Evolutionary conservation across 2,329 filamentous ascomycete genomes (phyloP).

Genomic region (Chaetomium sp.): DNA sequence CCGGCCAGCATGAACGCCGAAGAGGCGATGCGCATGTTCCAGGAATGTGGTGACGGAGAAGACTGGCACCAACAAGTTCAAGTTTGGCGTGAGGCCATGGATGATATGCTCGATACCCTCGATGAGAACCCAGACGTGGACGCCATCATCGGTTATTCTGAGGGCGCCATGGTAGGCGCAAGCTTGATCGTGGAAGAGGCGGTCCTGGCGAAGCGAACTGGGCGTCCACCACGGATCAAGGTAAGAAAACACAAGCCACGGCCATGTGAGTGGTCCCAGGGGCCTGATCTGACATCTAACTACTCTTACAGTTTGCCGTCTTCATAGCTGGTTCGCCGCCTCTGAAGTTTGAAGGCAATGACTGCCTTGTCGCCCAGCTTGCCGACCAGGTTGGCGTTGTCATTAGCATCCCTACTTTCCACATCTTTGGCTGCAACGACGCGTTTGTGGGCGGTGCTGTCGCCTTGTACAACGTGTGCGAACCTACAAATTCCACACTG

Average conservation of each 20-base stretch:
- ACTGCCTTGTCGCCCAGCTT: slow-evolving; percentile 36
- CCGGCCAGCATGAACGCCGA: slow-evolving; percentile 33
- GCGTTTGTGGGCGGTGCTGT: slow-evolving; percentile 51
- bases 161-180: slow-evolving; percentile 36
- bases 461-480: slow-evolving; percentile 53
- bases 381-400: slow-evolving; percentile 38
- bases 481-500: slow-evolving; percentile 47
- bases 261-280: neutral
- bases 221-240: slow-evolving; percentile 29
- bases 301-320: slow-evolving; percentile 43
- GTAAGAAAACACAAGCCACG: slow-evolving; percentile 5
- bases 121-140: slow-evolving; percentile 35
- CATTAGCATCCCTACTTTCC: slow-evolving; percentile 43
- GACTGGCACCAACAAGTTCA: slow-evolving; percentile 30
- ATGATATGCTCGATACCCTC: slow-evolving; percentile 30
- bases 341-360: slow-evolving; percentile 35
- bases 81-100: slow-evolving; percentile 30
- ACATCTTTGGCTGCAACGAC: slow-evolving; percentile 47
- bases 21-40: slow-evolving; percentile 34
- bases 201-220: slow-evolving; percentile 9
- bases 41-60: slow-evolving; percentile 18
- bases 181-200: slow-evolving; percentile 32
- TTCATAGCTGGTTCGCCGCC: slow-evolving; percentile 50
- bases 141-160: slow-evolving; percentile 33
- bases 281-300: neutral